These are phyloP conservation scores for Backusella parvicylindrica DNA, from an alignment of 192 early-diverging fungal species.

Conservation along the genomic window DNA sequence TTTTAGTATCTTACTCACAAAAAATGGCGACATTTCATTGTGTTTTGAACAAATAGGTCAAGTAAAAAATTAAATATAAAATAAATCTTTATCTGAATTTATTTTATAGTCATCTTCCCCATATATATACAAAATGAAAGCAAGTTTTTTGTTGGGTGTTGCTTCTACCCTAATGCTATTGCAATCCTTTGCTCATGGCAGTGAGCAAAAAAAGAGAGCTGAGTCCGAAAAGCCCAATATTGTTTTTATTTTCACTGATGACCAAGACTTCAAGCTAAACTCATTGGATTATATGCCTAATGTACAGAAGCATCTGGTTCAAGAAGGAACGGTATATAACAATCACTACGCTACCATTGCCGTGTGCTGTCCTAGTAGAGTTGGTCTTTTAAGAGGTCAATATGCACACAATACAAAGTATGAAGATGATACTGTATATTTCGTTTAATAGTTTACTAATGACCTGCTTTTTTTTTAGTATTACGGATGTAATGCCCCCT, in stretches of 20 bases:
- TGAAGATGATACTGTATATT: not conserved
- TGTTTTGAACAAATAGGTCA: not conserved
- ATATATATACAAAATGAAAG: not conserved
- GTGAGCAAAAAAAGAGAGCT: not conserved
- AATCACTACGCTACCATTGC: slow-evolving; percentile 63
- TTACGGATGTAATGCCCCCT: slow-evolving; percentile 31
- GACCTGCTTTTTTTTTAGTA: slow-evolving; percentile 1
- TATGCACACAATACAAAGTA: slow-evolving; percentile 64
- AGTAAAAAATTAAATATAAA: not conserved
- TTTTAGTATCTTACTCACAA: not conserved
- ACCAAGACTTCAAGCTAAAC: slow-evolving; percentile 55
- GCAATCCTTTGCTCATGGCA: not conserved
- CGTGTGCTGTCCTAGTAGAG: slow-evolving; percentile 63
- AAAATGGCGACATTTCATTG: not conserved
- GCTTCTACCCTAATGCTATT: not conserved
- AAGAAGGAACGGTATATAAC: slow-evolving; percentile 55
- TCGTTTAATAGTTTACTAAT: no score
- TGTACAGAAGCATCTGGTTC: slow-evolving; percentile 55
- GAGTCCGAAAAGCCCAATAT: slow-evolving; percentile 51
- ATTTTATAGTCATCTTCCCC: not conserved
- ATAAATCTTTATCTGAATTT: not conserved
- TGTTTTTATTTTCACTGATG: slow-evolving; percentile 62
- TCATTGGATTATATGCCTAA: slow-evolving; percentile 59
- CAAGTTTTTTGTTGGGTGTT: not conserved
- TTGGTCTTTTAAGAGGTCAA: slow-evolving; percentile 53